Percentiles rank a stretch among this genome's conserved stretches.
These are phyloP conservation scores for Juglanconis juglandina DNA, from an alignment of 2,329 filamentous ascomycete species.

Conservation along the genomic window DNA sequence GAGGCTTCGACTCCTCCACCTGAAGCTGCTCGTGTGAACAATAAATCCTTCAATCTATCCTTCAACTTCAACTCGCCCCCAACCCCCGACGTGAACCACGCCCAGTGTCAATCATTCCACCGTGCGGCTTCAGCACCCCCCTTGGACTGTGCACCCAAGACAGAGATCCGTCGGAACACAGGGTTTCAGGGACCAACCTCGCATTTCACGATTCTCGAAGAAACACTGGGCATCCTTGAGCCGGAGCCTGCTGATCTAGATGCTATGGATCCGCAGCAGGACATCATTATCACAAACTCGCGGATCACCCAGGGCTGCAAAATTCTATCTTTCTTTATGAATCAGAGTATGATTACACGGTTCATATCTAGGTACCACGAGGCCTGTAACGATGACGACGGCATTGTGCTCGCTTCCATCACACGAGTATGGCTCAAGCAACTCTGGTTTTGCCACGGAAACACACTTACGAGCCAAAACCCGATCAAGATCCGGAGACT, in stretches of 20 bases:
- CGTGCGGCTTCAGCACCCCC: constrained; percentile 29
- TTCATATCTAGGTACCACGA: constrained; percentile 29
- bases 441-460: constrained; percentile 26
- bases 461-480: constrained; percentile 28
- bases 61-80: constrained; percentile 5
- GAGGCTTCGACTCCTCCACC: neutral
- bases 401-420: constrained; percentile 26
- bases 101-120: constrained; percentile 24
- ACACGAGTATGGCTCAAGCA: constrained; percentile 32
- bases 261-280: constrained; percentile 21
- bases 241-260: constrained; percentile 25
- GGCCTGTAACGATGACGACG: constrained; percentile 25
- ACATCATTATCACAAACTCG: constrained; percentile 27
- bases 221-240: constrained; percentile 27
- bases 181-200: constrained; percentile 31
- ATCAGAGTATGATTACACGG: constrained; percentile 26
- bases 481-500: constrained; percentile 31
- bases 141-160: constrained; percentile 19
- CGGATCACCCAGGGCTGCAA: constrained; percentile 30
- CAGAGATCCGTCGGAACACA: constrained; percentile 22
- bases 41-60: neutral
- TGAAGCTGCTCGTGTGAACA: neutral
- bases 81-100: constrained; percentile 14
- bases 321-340: constrained; percentile 30
- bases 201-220: constrained; percentile 29